phyloP scores from a whole-genome alignment of 805 yeast genomes.

The Wickerhamiella spandovensis region DNA sequence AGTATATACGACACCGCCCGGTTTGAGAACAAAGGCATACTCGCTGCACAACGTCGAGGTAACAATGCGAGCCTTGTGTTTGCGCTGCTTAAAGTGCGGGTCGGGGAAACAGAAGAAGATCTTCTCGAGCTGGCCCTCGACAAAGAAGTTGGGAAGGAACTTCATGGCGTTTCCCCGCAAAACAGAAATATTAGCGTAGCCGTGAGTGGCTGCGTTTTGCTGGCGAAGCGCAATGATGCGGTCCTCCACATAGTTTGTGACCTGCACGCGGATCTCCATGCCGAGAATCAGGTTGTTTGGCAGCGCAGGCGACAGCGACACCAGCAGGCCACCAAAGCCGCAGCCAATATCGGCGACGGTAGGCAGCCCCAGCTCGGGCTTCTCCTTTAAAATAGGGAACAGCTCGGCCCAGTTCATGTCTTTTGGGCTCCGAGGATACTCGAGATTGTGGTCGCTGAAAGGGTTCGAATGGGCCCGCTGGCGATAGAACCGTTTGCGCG shows the following conservation, averaged over 20 bases:
- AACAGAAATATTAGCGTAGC: constrained; percentile 76
- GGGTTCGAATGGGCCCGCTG: constrained; percentile 98
- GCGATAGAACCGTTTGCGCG: constrained; percentile 71
- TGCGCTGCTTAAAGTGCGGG: constrained; percentile 94
- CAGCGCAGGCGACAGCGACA: constrained; percentile 63
- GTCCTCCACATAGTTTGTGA: constrained; percentile 93
- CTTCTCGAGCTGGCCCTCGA: constrained; percentile 67
- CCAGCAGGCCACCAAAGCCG: constrained; percentile 88
- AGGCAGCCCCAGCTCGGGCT: constrained; percentile 36
- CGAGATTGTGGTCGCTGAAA: constrained; percentile 85
- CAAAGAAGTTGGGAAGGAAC: constrained; percentile 86
- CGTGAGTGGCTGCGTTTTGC: constrained; percentile 29
- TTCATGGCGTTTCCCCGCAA: constrained; percentile 96
- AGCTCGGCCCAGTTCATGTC: constrained; percentile 77
- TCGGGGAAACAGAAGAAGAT: constrained; percentile 99
- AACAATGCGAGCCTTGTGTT: constrained; percentile 92
- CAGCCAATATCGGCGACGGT: constrained; percentile 90
- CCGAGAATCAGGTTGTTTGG: constrained; percentile 72
- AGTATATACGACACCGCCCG: constrained; percentile 82
- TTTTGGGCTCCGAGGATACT: constrained; percentile 70
- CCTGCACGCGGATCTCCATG: constrained; percentile 97
- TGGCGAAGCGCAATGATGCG: constrained; percentile 78
- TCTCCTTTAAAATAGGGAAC: constrained; percentile 45
- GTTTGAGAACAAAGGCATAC: constrained; percentile 78
- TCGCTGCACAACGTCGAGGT: constrained; percentile 81